Percentiles rank a stretch among this genome's conserved stretches.
Evolutionary conservation across 73 alveolate species (phyloP).

Genomic region (Paramecium primaurelia): DNA sequence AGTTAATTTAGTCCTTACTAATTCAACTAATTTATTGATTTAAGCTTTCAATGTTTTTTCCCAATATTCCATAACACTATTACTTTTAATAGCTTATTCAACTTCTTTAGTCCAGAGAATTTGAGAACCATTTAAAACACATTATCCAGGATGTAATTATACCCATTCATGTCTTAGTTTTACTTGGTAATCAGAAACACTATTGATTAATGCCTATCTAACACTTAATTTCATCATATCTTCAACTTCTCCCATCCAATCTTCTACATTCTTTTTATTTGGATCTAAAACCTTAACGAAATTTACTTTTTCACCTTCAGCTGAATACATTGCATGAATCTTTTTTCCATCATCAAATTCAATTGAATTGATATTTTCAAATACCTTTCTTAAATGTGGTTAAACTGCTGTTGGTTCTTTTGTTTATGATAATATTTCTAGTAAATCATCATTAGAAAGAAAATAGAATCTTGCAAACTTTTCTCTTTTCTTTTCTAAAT

Average conservation of each 20-base stretch:
- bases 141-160: slow-evolving; percentile 92
- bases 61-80: slow-evolving; percentile 51
- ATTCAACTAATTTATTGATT: slow-evolving; percentile 52
- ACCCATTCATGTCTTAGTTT: slow-evolving; percentile 93
- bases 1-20: slow-evolving; percentile 80
- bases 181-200: slow-evolving; percentile 85
- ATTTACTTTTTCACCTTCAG: slow-evolving; percentile 94
- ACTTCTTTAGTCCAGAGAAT: slow-evolving; percentile 95
- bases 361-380: slow-evolving; percentile 87
- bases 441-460: slow-evolving; percentile 97
- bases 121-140: slow-evolving; percentile 88
- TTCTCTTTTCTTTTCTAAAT: slow-evolving; percentile 94
- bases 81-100: slow-evolving; percentile 78
- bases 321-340: slow-evolving; percentile 89
- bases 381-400: slow-evolving; percentile 93
- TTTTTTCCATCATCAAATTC: slow-evolving; percentile 82
- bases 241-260: slow-evolving; percentile 68
- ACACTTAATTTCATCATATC: slow-evolving; percentile 77
- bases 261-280: slow-evolving; percentile 56
- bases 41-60: slow-evolving; percentile 1
- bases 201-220: slow-evolving; percentile 81
- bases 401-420: slow-evolving; percentile 97
- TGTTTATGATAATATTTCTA: slow-evolving; percentile 97
- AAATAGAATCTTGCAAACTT: slow-evolving; percentile 95
- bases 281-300: slow-evolving; percentile 55